These are phyloP conservation scores for Diaporthe australafricana DNA, from an alignment of 2,329 filamentous ascomycete species.

Conservation along the genomic window DNA sequence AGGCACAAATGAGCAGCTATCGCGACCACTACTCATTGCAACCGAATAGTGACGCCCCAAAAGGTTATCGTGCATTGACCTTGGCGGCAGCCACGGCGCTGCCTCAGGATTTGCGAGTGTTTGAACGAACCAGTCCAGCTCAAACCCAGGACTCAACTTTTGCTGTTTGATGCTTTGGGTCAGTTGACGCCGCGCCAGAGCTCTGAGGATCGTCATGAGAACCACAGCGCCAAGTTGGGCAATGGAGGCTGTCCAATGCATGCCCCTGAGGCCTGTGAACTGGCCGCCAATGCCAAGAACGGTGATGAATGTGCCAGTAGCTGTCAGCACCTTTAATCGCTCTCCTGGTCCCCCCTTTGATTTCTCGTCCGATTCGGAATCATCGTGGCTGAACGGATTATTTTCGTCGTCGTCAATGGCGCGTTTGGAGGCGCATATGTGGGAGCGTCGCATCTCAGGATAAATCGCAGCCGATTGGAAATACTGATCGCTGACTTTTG, in stretches of 20 bases:
- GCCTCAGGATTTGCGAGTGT: background rate
- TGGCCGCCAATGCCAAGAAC: background rate
- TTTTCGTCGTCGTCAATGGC: too few relatives aligned
- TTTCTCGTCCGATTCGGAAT: background rate
- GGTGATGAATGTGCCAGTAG: background rate
- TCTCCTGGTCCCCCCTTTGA: background rate
- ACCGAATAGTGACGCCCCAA: too few relatives aligned
- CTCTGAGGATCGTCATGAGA: background rate
- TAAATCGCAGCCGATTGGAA: background rate
- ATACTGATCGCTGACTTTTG: background rate
- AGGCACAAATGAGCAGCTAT: too few relatives aligned
- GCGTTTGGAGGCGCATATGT: too few relatives aligned
- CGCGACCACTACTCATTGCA: too few relatives aligned
- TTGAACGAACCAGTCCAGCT: background rate
- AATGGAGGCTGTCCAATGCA: background rate
- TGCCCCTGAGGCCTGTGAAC: background rate
- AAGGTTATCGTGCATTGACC: too few relatives aligned
- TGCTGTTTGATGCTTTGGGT: background rate
- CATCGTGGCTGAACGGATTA: too few relatives aligned
- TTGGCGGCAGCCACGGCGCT: too few relatives aligned
- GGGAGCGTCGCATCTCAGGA: background rate
- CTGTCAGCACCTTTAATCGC: background rate
- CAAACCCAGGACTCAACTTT: background rate
- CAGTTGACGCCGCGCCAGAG: background rate
- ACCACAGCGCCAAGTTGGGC: background rate